A percentile compares a stretch with the other conserved stretches of the same genome.
These are phyloP conservation scores for Beauveria sp. DNA, from an alignment of 2,329 filamentous ascomycete genomes.

Conservation along the genomic window DNA sequence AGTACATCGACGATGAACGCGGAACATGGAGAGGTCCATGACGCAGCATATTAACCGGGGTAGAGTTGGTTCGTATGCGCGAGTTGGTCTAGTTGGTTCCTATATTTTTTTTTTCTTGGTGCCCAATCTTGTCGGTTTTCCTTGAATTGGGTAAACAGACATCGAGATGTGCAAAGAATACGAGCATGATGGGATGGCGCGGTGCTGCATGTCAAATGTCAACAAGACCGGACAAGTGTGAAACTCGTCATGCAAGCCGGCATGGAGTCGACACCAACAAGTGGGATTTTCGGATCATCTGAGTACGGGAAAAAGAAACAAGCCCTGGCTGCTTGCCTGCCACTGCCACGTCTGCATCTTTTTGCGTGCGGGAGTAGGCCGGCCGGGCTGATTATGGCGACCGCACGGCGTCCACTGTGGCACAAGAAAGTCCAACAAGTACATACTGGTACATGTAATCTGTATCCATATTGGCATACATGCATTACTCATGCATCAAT, in stretches of 20 bases:
- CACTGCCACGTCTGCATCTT: neutral
- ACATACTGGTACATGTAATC: neutral
- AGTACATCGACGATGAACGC: neutral
- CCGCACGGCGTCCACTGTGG: neutral
- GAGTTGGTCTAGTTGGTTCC: neutral
- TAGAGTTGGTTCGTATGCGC: neutral
- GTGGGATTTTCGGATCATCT: neutral
- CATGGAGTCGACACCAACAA: neutral
- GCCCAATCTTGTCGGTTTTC: too few species aligned
- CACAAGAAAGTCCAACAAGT: neutral
- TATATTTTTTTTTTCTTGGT: too few species aligned
- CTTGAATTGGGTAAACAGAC: neutral
- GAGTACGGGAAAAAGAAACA: neutral
- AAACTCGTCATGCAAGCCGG: slow-evolving; percentile 4
- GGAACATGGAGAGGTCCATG: neutral
- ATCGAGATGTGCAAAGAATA: neutral
- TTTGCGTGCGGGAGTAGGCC: neutral
- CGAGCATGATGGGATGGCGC: neutral
- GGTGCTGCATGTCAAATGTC: neutral
- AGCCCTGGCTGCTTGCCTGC: too few species aligned
- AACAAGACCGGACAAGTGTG: neutral
- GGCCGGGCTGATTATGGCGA: slow-evolving; percentile 1
- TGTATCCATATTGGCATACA: neutral
- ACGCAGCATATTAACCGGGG: neutral
- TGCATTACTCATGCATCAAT: neutral